Evolutionary conservation across 1,284 basidiomycete genomes (phyloP).

Genomic region (Coniferiporia sulphurascens): DNA sequence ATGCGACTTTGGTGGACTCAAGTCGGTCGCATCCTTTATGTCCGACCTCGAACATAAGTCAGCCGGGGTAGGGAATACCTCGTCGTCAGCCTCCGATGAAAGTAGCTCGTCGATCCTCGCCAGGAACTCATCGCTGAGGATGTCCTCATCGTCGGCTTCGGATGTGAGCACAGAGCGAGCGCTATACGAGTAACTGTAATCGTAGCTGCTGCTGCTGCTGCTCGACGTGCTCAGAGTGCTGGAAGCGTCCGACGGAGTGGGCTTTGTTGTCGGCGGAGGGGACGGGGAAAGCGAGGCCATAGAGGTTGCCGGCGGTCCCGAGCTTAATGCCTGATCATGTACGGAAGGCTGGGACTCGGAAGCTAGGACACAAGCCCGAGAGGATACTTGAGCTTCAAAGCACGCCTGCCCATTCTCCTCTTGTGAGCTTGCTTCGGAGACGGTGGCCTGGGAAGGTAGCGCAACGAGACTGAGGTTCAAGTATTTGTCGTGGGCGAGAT

Average conservation of each 20-base stretch:
- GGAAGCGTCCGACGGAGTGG: neutral
- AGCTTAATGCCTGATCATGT: too few relatives aligned
- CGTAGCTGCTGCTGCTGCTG: neutral
- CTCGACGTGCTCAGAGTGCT: neutral
- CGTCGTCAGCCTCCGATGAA: neutral
- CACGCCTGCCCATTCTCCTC: neutral
- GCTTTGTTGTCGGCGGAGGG: neutral
- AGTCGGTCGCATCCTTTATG: too few relatives aligned
- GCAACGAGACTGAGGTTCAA: neutral
- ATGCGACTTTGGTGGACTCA: too few relatives aligned
- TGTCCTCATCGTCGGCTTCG: neutral
- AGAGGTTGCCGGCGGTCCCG: neutral
- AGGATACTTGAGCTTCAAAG: neutral
- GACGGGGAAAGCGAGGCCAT: neutral
- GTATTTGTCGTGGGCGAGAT: neutral
- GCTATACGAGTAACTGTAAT: neutral
- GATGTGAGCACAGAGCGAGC: neutral
- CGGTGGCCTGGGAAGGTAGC: neutral
- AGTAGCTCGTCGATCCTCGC: neutral
- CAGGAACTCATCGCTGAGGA: neutral
- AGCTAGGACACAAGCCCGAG: neutral
- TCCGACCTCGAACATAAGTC: too few relatives aligned
- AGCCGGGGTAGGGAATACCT: neutral
- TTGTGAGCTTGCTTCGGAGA: neutral
- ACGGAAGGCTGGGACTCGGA: neutral